Evolutionary conservation across 2,329 filamentous ascomycete genomes (phyloP), one percentile per base, ranked within the genome.

Genomic region (Aspergillus fumigatiaffinis): DNA sequence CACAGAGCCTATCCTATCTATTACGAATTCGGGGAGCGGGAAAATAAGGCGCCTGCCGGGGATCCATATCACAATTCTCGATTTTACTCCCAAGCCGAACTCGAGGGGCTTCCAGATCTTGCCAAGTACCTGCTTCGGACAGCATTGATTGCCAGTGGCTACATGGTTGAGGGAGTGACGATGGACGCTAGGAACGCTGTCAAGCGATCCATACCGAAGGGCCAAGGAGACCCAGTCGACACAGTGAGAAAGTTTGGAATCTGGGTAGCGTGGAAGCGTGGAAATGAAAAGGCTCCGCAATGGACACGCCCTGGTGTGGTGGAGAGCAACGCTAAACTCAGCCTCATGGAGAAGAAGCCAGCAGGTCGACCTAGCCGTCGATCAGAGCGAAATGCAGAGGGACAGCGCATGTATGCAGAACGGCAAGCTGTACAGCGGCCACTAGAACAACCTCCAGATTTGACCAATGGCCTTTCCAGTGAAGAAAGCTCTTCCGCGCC

Each of bases 181-280:
- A 76, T 78, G 51, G 84, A 85, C 56, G 77, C 79, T 48, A 79
- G 82, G 59, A 85, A 85, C 59, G 82, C 84, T 3, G 82, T 88
- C 52, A 82, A 80, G 58, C 79, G 79, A 29, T 86, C 84, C 3
- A 87, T 88, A 54, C 86, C 86, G 0, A 87, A 87, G 70, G 80
- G 79, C 29, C 76, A 82, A 56, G 82, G 82, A 38, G 85, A 88
- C 55, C 84, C 85, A 4, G 70, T 87, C n/a, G 80, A 84, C 29
- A 72, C 83, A 35, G 81, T 84, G 55, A 80, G 81, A 63, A 80
- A 73, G 17, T 87, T 88, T 62, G 85, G 84, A 4, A 76, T 87
- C 56, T 88, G 86, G 86, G 80, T 83, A 56, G 83, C 85, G 3
- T 88, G 85, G 85, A 88, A 88, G 68, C 81, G 83, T 54, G 86